These are phyloP conservation scores for Candida pseudoglaebosa DNA, from an alignment of 805 yeast genomes.

Conservation along the genomic window DNA sequence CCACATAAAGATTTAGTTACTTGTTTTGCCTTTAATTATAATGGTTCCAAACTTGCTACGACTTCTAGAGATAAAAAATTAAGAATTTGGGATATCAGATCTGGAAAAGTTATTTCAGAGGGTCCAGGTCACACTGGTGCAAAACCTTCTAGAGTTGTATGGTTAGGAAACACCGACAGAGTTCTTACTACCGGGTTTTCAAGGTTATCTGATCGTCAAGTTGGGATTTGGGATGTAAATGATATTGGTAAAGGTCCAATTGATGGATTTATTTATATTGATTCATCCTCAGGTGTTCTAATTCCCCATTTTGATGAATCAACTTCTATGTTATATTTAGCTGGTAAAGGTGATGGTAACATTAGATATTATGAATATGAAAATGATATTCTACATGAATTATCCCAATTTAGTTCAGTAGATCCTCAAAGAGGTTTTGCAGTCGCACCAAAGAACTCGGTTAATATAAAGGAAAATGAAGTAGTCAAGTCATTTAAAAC, in stretches of 20 bases:
- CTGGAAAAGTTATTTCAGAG: constrained; percentile 70
- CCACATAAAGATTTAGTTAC: constrained; percentile 89
- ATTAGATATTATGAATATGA: constrained; percentile 90
- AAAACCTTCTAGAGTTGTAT: constrained; percentile 78
- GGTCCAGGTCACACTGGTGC: constrained; percentile 93
- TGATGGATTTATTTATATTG: constrained; percentile 83
- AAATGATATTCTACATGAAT: constrained; percentile 73
- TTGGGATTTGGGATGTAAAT: constrained; percentile 87
- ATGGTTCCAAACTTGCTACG: constrained; percentile 84
- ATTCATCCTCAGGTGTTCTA: constrained; percentile 87
- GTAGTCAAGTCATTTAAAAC: constrained; percentile 79
- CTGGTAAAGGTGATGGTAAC: constrained; percentile 98
- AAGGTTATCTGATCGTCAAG: constrained; percentile 86
- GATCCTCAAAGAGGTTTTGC: constrained; percentile 98
- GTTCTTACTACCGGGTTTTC: constrained; percentile 94
- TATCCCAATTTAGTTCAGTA: constrained; percentile 85
- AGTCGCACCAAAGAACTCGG: constrained; percentile 76
- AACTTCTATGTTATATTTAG: constrained; percentile 76
- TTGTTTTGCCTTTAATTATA: constrained; percentile 86
- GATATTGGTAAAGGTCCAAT: constrained; percentile 77
- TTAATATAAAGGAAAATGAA: constrained; percentile 80
- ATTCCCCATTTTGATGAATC: constrained; percentile 88
- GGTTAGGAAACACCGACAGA: constrained; percentile 87
- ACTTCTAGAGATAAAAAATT: constrained; percentile 86
- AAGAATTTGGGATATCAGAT: constrained; percentile 86